These are phyloP conservation scores for Moniliophthora roreri DNA, from an alignment of 1,284 basidiomycete genomes.

Conservation along the genomic window DNA sequence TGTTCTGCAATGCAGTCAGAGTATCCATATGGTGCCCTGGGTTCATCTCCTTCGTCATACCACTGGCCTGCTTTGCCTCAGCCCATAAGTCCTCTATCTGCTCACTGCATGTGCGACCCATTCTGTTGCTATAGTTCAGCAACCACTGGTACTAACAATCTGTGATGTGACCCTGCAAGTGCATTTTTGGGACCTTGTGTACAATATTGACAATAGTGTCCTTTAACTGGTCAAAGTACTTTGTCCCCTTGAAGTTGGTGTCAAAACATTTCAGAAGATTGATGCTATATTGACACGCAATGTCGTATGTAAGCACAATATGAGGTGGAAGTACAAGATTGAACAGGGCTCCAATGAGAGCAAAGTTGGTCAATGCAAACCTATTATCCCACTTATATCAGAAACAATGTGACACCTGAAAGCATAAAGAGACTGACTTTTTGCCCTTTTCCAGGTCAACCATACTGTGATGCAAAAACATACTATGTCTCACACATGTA, in stretches of 20 bases:
- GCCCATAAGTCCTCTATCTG: constrained; percentile 5
- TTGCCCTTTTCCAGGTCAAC: constrained; percentile 1
- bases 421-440: neutral
- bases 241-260: neutral
- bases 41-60: constrained; percentile 24
- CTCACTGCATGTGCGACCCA: neutral
- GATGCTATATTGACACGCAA: constrained; percentile 5
- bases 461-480: neutral
- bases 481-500: constrained; percentile 3
- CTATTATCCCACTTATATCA: neutral
- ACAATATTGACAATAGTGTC: neutral
- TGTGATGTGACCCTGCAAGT: neutral
- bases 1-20: constrained; percentile 22
- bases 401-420: neutral
- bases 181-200: constrained; percentile 2
- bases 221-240: neutral
- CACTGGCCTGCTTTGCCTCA: constrained; percentile 8
- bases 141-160: constrained; percentile 3
- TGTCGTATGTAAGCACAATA: constrained; percentile 6
- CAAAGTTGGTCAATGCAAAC: neutral
- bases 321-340: neutral
- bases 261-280: neutral
- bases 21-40: constrained; percentile 20
- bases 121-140: neutral
- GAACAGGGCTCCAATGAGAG: neutral